phyloP scores from a whole-genome alignment of 2,329 filamentous ascomycete species.

The Sphaerulina populicola region DNA sequence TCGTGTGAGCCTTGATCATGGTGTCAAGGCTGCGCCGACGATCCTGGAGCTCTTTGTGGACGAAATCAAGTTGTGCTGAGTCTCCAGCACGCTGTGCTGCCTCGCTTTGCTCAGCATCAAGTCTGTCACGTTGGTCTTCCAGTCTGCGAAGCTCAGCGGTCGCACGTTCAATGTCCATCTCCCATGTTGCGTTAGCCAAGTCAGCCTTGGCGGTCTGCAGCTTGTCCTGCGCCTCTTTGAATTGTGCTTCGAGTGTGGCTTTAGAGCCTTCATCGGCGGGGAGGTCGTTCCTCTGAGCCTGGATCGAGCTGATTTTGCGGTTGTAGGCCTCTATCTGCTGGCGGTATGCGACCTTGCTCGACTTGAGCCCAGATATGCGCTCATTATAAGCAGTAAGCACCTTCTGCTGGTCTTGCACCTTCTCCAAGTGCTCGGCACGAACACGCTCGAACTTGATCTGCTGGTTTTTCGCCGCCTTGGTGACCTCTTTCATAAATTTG shows the following conservation, averaged over 20 bases:
- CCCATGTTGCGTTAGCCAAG: slow-evolving; percentile 57
- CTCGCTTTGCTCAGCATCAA: slow-evolving; percentile 74
- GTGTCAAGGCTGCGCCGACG: slow-evolving; percentile 68
- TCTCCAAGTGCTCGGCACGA: slow-evolving; percentile 63
- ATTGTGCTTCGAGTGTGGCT: slow-evolving; percentile 64
- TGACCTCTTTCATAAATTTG: slow-evolving; percentile 67
- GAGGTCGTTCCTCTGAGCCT: slow-evolving; percentile 62
- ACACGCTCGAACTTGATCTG: slow-evolving; percentile 67
- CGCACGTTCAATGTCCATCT: slow-evolving; percentile 59
- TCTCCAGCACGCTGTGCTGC: slow-evolving; percentile 74
- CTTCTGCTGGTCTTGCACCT: slow-evolving; percentile 63
- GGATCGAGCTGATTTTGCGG: slow-evolving; percentile 56
- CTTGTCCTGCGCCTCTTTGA: slow-evolving; percentile 58
- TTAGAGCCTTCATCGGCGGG: slow-evolving; percentile 78
- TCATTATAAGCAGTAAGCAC: slow-evolving; percentile 66
- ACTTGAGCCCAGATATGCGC: slow-evolving; percentile 60
- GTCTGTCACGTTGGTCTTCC: slow-evolving; percentile 61
- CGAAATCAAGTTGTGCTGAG: slow-evolving; percentile 71
- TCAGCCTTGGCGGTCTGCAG: slow-evolving; percentile 57
- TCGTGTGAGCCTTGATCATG: slow-evolving; percentile 63
- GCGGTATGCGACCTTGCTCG: slow-evolving; percentile 65
- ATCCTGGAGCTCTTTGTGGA: slow-evolving; percentile 70
- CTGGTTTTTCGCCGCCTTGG: slow-evolving; percentile 68
- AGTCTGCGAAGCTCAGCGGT: slow-evolving; percentile 58
- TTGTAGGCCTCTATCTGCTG: slow-evolving; percentile 68